These are phyloP conservation scores for Hypoxylon intermedium DNA, from an alignment of 495 filamentous ascomycete species.

Conservation along the genomic window DNA sequence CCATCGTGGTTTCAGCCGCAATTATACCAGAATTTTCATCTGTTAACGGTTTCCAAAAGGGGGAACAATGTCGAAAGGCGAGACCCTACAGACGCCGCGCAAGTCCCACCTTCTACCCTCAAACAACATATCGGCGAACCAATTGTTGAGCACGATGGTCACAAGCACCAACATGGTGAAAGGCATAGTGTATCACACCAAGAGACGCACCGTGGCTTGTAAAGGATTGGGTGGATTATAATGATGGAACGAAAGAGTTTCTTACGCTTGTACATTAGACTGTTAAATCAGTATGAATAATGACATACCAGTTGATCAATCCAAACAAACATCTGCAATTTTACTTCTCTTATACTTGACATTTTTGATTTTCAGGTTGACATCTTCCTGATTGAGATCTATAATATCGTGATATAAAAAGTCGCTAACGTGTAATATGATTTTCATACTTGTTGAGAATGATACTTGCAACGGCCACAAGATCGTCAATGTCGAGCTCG, in stretches of 20 bases:
- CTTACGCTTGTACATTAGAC: too few relatives aligned
- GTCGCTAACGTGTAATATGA: too few relatives aligned
- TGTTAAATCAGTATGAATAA: too few relatives aligned
- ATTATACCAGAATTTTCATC: background rate
- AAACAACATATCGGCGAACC: conserved; percentile 48
- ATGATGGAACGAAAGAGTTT: conserved; percentile 14
- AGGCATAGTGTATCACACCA: conserved; percentile 49
- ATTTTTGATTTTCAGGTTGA: too few relatives aligned
- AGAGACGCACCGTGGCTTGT: conserved; percentile 51
- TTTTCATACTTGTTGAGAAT: too few relatives aligned
- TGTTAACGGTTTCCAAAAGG: conserved; percentile 21
- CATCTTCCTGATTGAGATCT: too few relatives aligned
- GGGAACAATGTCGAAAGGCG: conserved; percentile 19
- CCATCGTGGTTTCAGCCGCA: conserved; percentile 1
- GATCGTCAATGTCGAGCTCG: too few relatives aligned
- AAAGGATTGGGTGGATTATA: background rate
- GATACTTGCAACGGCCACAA: too few relatives aligned
- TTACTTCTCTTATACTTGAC: too few relatives aligned
- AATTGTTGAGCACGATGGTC: conserved; percentile 46
- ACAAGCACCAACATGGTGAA: conserved; percentile 43
- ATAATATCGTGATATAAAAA: too few relatives aligned
- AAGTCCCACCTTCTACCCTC: conserved; percentile 57
- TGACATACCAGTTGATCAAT: too few relatives aligned
- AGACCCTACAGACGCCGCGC: conserved; percentile 56
- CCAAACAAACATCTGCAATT: too few relatives aligned